Conservation (phyloP, 2,329 filamentous ascomycete species). For the Calonectria montana region DNA sequence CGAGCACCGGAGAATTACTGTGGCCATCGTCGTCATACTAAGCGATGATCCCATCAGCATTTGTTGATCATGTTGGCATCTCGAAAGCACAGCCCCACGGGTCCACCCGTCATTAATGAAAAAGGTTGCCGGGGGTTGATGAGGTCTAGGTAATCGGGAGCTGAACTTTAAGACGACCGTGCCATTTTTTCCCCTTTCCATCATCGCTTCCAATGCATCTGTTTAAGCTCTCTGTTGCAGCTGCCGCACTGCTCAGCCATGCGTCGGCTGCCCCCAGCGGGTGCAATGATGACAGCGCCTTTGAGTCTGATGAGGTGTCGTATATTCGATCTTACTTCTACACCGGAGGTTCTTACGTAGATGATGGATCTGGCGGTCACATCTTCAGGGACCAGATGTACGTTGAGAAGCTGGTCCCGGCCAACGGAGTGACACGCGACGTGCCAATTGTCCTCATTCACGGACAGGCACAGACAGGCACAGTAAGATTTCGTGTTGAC, state of each 20-base stretch:
- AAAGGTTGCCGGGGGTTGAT: not conserved
- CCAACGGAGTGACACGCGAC: constrained; percentile 19
- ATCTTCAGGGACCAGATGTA: constrained; percentile 40
- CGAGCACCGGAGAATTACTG: not conserved
- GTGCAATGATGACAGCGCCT: not conserved
- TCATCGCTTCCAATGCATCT: constrained; percentile 8
- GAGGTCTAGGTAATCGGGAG: not conserved
- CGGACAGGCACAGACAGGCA: constrained; percentile 38
- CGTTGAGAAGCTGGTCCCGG: constrained; percentile 34
- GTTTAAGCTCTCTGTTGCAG: constrained; percentile 4
- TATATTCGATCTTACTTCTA: constrained; percentile 36
- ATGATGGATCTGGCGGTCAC: constrained; percentile 33
- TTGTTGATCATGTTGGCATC: not conserved
- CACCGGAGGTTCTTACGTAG: constrained; percentile 32
- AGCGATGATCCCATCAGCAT: not conserved
- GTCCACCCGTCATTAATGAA: constrained; percentile 6
- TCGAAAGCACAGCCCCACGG: not conserved
- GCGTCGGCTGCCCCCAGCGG: not conserved
- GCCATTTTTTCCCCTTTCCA: not conserved
- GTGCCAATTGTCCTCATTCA: constrained; percentile 38
- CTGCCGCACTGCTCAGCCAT: constrained; percentile 2
- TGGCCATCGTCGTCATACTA: not conserved
- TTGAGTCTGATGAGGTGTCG: constrained; percentile 18
- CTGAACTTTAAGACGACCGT: not conserved
- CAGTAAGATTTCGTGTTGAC: constrained; percentile 17